Evolutionary conservation across 1,284 basidiomycete genomes (phyloP), one percentile per base, ranked within the genome.

Genomic region (Mycosarcoma mackinlayi): DNA sequence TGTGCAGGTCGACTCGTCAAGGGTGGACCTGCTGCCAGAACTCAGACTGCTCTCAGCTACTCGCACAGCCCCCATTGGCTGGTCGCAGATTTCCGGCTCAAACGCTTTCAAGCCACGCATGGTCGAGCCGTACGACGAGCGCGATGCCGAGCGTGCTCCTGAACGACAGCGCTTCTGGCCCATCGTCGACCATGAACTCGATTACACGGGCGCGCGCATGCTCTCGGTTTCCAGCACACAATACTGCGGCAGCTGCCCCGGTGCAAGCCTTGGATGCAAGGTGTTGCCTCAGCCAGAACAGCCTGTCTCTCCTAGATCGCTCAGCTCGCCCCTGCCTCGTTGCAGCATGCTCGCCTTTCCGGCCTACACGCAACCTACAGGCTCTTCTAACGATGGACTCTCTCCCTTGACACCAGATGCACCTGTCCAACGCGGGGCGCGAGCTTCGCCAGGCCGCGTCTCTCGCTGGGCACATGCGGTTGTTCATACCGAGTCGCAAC

Each of bases 11-110:
- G n/a, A 30, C 44, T 13, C 9, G 0, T 14, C 28, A 10, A 38
- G 34, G 19, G 14, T 14, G 0, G 58, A 66, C 19, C 25, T 44
- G 11, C 52, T 71, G 11, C 68, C 68, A 7, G 63, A 71, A 28
- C 63, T 71, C n/a, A 55, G 68, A 18, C 49, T 71, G n/a, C 59
- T 71, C n/a, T 66, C 63, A 2, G 68, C 68, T 13, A 66, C 68
- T 0, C 58, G 59, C 38, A 71, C 68, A 4, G 68, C 68, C 3
- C 68, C 68, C 18, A 58, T 71, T n/a, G 63, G 63, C 23, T 71
- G 59, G 68, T 33, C 42, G 3, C 47, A 34, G 0, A 28, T 64
- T 3, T 23, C 34, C 2, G 30, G 31, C 14, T 21, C 48, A 5
- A 18, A 30, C 1, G 21, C 45, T 4, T 62, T 51, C 21, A 18